These are phyloP conservation scores for Trypanosoma rangeli DNA, from an alignment of 208 protist genomes.

Conservation along the genomic window DNA sequence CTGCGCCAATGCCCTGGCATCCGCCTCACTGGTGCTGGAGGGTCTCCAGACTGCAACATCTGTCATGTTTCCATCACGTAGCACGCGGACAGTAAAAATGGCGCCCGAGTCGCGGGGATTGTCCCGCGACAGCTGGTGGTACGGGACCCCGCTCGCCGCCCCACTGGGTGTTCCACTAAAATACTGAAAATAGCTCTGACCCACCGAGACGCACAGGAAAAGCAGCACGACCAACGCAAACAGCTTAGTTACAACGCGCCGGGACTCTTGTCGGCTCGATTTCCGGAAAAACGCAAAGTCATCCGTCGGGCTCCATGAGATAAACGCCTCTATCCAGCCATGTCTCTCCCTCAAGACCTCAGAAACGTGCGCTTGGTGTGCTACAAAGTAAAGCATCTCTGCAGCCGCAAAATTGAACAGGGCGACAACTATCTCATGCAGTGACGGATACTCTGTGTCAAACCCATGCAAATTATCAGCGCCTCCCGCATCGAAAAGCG, in stretches of 20 bases:
- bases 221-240: conserved; percentile 11
- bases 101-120: conserved; percentile 4
- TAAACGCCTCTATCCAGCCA: conserved; percentile 7
- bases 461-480: conserved; percentile 10
- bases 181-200: not conserved
- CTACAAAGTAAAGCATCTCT: conserved; percentile 4
- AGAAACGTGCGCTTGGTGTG: not conserved
- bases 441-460: conserved; percentile 2
- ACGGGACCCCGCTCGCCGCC: not conserved
- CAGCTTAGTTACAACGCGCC: conserved; percentile 1
- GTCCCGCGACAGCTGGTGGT: not conserved
- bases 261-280: not conserved
- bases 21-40: conserved; percentile 25
- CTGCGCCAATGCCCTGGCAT: conserved; percentile 20
- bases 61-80: not conserved
- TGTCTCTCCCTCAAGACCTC: conserved; percentile 13
- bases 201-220: not conserved
- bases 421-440: not conserved
- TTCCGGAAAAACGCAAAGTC: conserved; percentile 5
- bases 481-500: conserved; percentile 86
- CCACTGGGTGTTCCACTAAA: not conserved
- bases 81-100: conserved; percentile 1
- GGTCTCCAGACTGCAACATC: conserved; percentile 15
- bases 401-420: not conserved
- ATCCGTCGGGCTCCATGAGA: not conserved